Evolutionary conservation across 208 protist species (phyloP).

Genomic region (Borovskyia barvae): DNA sequence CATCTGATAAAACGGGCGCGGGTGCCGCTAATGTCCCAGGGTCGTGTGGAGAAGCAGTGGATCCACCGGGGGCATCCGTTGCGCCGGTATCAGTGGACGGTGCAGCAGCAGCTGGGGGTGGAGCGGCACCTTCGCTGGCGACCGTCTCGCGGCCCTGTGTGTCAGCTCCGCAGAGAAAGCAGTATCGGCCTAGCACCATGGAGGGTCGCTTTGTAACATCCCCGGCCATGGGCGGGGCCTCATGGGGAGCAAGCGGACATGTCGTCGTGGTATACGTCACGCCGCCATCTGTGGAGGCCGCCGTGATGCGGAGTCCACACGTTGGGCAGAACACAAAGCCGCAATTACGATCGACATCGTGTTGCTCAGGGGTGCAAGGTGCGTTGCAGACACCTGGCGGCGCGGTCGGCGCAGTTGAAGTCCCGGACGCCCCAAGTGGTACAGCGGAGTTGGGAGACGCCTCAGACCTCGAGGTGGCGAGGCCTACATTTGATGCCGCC

Average conservation of each 20-base stretch:
- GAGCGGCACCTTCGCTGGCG: background rate
- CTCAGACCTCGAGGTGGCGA: no score
- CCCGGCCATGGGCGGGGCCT: background rate
- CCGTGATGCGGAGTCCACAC: slow-evolving; percentile 13
- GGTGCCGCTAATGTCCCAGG: no score
- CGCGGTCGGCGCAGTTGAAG: background rate
- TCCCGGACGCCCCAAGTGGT: background rate
- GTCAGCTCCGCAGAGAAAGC: slow-evolving; percentile 21
- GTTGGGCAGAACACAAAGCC: slow-evolving; percentile 20
- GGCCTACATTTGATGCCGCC: background rate
- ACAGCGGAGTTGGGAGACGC: no score
- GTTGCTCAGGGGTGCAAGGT: slow-evolving; percentile 3
- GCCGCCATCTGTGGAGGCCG: background rate
- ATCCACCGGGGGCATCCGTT: no score
- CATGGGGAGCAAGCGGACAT: slow-evolving; percentile 5
- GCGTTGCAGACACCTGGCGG: background rate
- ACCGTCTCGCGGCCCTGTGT: background rate
- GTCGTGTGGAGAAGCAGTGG: no score
- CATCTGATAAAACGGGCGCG: no score
- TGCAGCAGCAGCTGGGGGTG: background rate
- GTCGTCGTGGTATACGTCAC: background rate
- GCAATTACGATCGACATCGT: slow-evolving; percentile 7
- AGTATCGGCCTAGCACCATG: slow-evolving; percentile 6
- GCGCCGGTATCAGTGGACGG: background rate
- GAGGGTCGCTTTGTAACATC: no score